phyloP scores from a whole-genome alignment of 164 flowering plant species.

The Tinospora cordifolia region DNA sequence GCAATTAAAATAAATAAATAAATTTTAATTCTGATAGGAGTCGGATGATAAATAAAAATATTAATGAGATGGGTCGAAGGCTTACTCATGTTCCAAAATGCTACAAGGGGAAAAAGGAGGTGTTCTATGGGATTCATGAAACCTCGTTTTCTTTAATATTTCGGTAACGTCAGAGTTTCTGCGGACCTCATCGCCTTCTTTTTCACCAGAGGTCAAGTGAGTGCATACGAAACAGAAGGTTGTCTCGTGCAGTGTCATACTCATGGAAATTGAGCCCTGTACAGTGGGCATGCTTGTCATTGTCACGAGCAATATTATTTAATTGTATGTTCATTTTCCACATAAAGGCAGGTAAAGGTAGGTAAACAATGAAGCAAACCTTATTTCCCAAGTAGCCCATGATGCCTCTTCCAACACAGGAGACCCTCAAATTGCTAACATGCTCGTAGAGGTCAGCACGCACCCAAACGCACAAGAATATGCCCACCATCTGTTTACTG shows the following conservation, averaged over 20 bases:
- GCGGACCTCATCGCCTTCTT: conserved; percentile 61
- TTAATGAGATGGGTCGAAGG: conserved; percentile 6
- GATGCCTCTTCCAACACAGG: conserved; percentile 81
- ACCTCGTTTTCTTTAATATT: conserved; percentile 66
- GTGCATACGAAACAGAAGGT: conserved; percentile 77
- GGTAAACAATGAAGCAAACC: conserved; percentile 32
- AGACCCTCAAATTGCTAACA: conserved; percentile 53
- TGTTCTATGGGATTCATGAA: conserved; percentile 30
- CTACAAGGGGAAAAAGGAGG: conserved; percentile 32
- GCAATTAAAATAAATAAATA: conserved; percentile 8
- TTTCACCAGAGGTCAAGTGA: conserved; percentile 75
- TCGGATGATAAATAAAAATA: background rate
- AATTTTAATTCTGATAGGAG: no score
- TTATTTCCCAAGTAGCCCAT: conserved; percentile 94
- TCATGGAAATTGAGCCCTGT: conserved; percentile 82
- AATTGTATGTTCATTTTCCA: no score
- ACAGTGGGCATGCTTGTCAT: background rate
- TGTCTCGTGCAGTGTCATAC: conserved; percentile 59
- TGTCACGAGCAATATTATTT: no score
- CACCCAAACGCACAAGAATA: conserved; percentile 77
- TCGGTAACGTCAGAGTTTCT: conserved; percentile 70
- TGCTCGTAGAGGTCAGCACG: conserved; percentile 47
- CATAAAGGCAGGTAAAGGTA: background rate
- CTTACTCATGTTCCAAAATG: conserved; percentile 50
- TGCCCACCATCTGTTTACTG: conserved; percentile 89